Percentiles rank a stretch among this genome's conserved stretches.
Conservation (phyloP, 164 flowering plant genomes). For the Nymphaea colorata region DNA sequence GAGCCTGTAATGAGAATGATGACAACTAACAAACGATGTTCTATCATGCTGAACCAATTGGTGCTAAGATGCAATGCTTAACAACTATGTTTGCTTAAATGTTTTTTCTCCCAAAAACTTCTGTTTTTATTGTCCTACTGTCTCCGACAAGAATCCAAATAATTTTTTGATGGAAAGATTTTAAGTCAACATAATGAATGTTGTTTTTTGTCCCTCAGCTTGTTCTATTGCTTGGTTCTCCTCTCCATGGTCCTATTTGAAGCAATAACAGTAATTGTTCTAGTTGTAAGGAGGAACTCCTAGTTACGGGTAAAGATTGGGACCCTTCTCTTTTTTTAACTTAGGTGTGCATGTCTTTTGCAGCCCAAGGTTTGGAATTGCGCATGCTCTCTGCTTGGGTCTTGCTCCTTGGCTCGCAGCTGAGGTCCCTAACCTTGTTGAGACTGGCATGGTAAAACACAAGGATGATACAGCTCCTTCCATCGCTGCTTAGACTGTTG, state of each 20-base stretch:
- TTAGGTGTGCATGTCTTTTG: background rate
- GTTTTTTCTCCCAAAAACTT: no score
- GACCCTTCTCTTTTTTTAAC: background rate
- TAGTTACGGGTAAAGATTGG: no score
- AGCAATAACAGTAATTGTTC: background rate
- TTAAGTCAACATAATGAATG: no score
- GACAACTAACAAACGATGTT: no score
- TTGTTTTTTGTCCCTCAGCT: background rate
- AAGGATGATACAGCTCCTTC: constrained; percentile 75
- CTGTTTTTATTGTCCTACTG: no score
- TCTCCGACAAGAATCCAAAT: no score
- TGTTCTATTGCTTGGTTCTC: background rate
- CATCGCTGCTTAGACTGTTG: constrained; percentile 24
- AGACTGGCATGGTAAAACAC: constrained; percentile 96
- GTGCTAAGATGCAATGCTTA: no score
- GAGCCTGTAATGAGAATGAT: no score
- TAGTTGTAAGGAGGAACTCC: background rate
- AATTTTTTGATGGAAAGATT: no score
- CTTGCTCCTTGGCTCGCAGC: constrained; percentile 99
- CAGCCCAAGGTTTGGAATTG: constrained; percentile 97
- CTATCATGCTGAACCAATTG: no score
- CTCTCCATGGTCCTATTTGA: background rate
- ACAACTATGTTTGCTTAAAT: no score
- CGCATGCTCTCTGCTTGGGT: constrained; percentile 96
- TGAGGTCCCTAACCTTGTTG: constrained; percentile 91